phyloP scores from a whole-genome alignment of 1,284 basidiomycete species.

The Sporisorium scitamineum region DNA sequence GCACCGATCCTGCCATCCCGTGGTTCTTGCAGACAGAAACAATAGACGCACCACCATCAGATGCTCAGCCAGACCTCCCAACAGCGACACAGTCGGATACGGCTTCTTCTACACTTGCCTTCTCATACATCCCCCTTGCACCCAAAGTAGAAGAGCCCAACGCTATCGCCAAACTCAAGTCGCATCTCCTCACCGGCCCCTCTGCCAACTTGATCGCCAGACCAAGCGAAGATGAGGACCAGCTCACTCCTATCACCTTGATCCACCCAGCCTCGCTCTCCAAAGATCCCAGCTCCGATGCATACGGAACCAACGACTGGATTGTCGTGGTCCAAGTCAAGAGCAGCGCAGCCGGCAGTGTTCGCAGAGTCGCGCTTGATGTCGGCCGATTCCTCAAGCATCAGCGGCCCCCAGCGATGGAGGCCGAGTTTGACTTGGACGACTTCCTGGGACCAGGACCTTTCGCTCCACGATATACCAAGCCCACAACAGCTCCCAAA shows the following conservation, averaged over 20 bases:
- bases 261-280: constrained; percentile 55
- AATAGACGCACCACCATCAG: constrained; percentile 39
- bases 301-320: constrained; percentile 55
- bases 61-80: background rate
- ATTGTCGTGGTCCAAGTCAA: constrained; percentile 64
- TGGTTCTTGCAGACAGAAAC: constrained; percentile 61
- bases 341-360: constrained; percentile 53
- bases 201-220: constrained; percentile 52
- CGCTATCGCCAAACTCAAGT: constrained; percentile 41
- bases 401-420: constrained; percentile 28
- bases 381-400: constrained; percentile 53
- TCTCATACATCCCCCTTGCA: constrained; percentile 36
- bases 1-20: constrained; percentile 47
- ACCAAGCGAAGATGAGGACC: constrained; percentile 43
- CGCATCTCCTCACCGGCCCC: constrained; percentile 46
- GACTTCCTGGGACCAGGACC: constrained; percentile 53
- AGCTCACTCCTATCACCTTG: constrained; percentile 51
- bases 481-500: constrained; percentile 5
- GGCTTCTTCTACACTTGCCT: constrained; percentile 10
- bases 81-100: background rate
- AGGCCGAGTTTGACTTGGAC: constrained; percentile 47
- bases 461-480: constrained; percentile 30
- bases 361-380: constrained; percentile 55
- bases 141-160: constrained; percentile 44
- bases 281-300: constrained; percentile 43